Evolutionary conservation across 1,284 basidiomycete species (phyloP), one percentile per base, ranked within the genome.

Genomic region (Apiotrichum gracile): DNA sequence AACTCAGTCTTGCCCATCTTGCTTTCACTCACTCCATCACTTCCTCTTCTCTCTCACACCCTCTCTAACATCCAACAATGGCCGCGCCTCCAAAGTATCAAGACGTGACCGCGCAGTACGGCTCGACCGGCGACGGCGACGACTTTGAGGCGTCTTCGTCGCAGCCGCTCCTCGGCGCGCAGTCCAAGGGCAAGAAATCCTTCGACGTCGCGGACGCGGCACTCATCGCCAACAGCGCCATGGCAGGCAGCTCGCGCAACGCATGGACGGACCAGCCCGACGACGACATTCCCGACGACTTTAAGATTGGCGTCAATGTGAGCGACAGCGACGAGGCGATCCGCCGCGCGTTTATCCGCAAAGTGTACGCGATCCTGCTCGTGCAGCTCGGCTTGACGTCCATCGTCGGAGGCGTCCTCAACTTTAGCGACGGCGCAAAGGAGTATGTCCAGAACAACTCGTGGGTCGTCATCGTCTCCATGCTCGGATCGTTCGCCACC

Each of bases 251-350:
- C 14, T 33, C 47, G 25, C 57, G 63, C 41, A 69, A 70, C 41
- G 70, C 72, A 7, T 73, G 70, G 71, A 69, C 67, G 58, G 66
- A 73, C 55, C 65, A 70, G 48, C 55, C 64, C 24, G 64, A 63
- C 16, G 70, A 71, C 50, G 72, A 73, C 41, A 45, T 70, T 8
- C 65, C 72, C 8, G 72, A 76, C 47, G 73, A 74, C 52, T 72
- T 75, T 64, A 76, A 75, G 54, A 44, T 73, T 31, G 74, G 73
- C 13, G 69, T 73, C 10, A 62, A 58, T n/a, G 74, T 76, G 31
- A 64, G 64, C 9, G 74, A 75, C 57, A 75, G 74, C 57, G 74
- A 74, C 53, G 63, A 68, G 34, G 64, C 61, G 37, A 76, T 74
- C 52, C 63, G 75, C 40, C 63, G 72, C 49, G 71, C 67, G 0